A percentile compares a stretch with the other conserved stretches of the same genome.
These are phyloP conservation scores for Colletotrichum incanum DNA, from an alignment of 2,329 filamentous ascomycete genomes.

Conservation along the genomic window DNA sequence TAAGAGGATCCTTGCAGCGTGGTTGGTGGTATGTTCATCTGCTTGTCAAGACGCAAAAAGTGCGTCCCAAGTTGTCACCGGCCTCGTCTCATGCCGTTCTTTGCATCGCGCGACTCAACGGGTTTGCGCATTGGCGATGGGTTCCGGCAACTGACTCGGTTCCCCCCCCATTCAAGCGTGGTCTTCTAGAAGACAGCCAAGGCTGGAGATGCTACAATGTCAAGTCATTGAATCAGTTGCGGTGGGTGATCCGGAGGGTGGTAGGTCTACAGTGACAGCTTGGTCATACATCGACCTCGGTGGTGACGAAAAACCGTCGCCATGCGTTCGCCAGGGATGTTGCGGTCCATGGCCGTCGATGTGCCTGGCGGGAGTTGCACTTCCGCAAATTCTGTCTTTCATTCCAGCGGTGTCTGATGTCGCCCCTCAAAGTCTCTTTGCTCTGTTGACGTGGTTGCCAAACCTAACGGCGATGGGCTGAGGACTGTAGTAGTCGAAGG, in stretches of 20 bases:
- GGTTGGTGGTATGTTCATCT: not conserved
- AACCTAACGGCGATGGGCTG: not conserved
- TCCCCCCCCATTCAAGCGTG: not conserved
- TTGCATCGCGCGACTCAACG: not conserved
- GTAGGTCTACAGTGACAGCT: not conserved
- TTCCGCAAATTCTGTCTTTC: not conserved
- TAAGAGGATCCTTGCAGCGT: constrained; percentile 2
- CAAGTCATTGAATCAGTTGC: constrained; percentile 16
- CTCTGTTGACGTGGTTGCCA: not conserved
- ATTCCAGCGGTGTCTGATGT: not conserved
- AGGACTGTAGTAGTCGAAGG: not conserved
- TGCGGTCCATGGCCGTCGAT: not conserved
- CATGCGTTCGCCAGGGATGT: not conserved
- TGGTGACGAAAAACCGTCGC: not conserved
- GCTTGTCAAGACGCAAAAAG: not conserved
- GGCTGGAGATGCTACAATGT: not conserved
- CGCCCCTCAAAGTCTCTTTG: not conserved
- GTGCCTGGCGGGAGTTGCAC: not conserved
- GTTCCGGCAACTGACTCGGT: constrained; percentile 2
- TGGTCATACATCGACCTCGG: no score
- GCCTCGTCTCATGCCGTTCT: constrained; percentile 22
- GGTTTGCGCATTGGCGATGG: not conserved
- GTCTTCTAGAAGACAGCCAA: constrained; percentile 3
- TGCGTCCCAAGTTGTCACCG: constrained; percentile 7
- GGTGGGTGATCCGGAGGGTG: not conserved